Evolutionary conservation across 306 rosid species (phyloP).

Genomic region (Castanospermum australe): DNA sequence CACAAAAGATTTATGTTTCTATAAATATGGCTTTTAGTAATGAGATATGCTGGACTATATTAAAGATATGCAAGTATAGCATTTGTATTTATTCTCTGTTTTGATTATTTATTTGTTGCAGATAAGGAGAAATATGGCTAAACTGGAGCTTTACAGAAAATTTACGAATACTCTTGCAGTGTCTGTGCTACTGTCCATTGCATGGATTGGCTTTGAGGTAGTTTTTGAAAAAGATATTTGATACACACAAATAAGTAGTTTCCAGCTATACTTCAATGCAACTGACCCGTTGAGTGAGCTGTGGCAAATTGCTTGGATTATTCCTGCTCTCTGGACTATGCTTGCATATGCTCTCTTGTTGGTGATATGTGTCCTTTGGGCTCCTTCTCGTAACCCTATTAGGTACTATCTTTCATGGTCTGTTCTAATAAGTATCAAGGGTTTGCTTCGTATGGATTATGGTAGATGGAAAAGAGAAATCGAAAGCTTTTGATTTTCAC

Average conservation of each 20-base stretch:
- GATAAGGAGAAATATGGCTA: slow-evolving; percentile 83
- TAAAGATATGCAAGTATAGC: background rate
- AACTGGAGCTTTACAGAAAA: slow-evolving; percentile 87
- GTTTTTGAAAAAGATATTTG: background rate
- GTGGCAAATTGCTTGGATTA: slow-evolving; percentile 95
- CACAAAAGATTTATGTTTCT: background rate
- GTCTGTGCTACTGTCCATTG: slow-evolving; percentile 78
- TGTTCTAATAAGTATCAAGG: background rate
- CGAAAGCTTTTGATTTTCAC: too few relatives aligned
- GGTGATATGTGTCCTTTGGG: slow-evolving; percentile 87
- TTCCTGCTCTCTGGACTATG: slow-evolving; percentile 86
- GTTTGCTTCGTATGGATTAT: background rate
- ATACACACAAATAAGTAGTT: background rate
- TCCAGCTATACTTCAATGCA: slow-evolving; percentile 91
- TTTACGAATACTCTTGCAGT: slow-evolving; percentile 89
- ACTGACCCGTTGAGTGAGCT: slow-evolving; percentile 87
- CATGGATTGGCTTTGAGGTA: slow-evolving; percentile 99
- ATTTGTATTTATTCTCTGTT: background rate
- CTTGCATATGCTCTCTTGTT: slow-evolving; percentile 73
- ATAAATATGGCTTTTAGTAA: background rate
- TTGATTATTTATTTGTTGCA: slow-evolving; percentile 39
- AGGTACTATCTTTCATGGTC: slow-evolving; percentile 50
- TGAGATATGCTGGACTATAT: background rate
- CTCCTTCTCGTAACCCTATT: slow-evolving; percentile 90
- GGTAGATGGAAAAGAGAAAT: too few relatives aligned